Evolutionary conservation across 2,329 filamentous ascomycete genomes (phyloP).

Genomic region (Pezicula radicicola): DNA sequence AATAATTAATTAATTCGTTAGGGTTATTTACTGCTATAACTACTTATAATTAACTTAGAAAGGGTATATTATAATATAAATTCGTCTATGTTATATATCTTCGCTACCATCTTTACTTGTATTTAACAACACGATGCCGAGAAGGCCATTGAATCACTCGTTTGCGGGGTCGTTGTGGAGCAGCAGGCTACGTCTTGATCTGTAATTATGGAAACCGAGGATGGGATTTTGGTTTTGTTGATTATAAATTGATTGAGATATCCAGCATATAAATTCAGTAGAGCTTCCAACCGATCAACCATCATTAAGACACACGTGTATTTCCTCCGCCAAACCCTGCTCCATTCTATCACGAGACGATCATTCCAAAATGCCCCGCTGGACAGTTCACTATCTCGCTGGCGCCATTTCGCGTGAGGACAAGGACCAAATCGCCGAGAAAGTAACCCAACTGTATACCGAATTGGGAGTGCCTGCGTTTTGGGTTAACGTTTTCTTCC

Average conservation of each 20-base stretch:
- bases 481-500: background rate
- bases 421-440: background rate
- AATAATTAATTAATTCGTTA: no score
- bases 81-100: no score
- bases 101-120: no score
- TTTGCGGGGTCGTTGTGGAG: no score
- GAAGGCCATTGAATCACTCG: no score
- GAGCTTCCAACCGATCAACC: background rate
- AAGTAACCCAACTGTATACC: background rate
- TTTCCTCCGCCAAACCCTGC: background rate
- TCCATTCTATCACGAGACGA: background rate
- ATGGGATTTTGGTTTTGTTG: no score
- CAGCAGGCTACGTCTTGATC: no score
- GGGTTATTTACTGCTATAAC: no score
- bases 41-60: no score
- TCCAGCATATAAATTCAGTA: background rate
- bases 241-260: background rate
- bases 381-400: background rate
- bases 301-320: background rate
- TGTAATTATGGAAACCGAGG: no score
- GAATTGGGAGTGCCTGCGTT: background rate
- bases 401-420: background rate
- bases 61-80: no score
- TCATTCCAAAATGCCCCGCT: background rate
- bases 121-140: no score